Base-by-base conservation (phyloP, 2,329 filamentous ascomycete species). In the Pestalotiopsis sp. region DNA sequence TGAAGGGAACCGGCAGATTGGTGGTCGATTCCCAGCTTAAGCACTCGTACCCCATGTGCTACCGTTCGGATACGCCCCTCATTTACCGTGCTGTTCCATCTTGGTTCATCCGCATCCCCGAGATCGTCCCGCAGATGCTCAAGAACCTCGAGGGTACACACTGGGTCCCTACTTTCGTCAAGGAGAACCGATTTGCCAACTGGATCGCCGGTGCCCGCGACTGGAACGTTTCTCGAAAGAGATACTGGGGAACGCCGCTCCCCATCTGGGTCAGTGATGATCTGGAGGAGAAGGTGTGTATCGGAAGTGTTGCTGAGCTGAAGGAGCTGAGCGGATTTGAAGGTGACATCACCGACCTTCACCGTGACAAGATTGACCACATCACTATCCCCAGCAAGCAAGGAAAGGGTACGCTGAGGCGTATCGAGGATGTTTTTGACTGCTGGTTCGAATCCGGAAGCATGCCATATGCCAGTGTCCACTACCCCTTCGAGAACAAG, bases 401-500 rank as follows among this genome's bases (percentile, higher is more conserved):
- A 81, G 94, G 94, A 73, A 97, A 95, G 76, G 94, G 94, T 22
- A 85, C 86, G n/a, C 83, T 98, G 70, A 90, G 87, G 74, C 90
- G 94, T 72, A 87, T 96, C 10, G 91, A 94, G 64, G 94, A 97
- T 78, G 93, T 98, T 4, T 97, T 98, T 74, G 94, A 98, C 81
- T 98, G 94, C 78, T 98, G 94, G 94, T 97, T 97, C 71, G 94
- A 98, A 80, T 97, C 94, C 57, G 94, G 94, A 69, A 94, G 92
- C 77, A 98, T 98, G 94, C 94, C 94, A 2, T 98, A 97, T 77
- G 92, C 93, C 56, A 94, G 91, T 72, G 89, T 92, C 70, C 94
- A 98, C 78, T 98, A 97, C 77, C 94, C 94, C 6, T 98, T 98
- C 76, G 92, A 95, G 80, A 96, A 96, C 75, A 88, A 90, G 73